These are phyloP conservation scores for Stellera chamaejasme DNA, from an alignment of 345 rosid genomes.

Conservation along the genomic window DNA sequence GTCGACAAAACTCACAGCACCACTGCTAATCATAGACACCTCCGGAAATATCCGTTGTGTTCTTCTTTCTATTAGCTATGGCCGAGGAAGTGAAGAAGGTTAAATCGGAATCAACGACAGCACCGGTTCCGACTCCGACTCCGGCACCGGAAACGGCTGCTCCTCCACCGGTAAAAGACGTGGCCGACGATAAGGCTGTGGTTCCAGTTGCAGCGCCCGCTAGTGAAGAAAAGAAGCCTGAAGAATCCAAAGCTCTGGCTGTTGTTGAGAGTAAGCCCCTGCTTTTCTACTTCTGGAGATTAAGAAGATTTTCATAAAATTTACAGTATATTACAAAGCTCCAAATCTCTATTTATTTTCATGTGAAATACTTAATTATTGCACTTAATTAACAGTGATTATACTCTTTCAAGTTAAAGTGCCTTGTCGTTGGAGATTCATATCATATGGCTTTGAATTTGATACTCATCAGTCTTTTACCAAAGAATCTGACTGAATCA, in stretches of 20 bases:
- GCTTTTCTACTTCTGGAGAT: not conserved
- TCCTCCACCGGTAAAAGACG: constrained; percentile 21
- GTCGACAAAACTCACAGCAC: constrained; percentile 13
- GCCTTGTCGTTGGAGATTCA: too few relatives aligned
- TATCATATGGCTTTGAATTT: too few relatives aligned
- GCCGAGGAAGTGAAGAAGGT: constrained; percentile 43
- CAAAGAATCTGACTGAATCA: too few relatives aligned
- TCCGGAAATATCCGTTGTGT: not conserved
- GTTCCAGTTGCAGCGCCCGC: constrained; percentile 16
- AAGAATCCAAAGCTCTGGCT: constrained; percentile 52
- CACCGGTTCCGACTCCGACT: constrained; percentile 15
- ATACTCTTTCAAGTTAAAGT: too few relatives aligned
- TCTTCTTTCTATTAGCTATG: constrained; percentile 24
- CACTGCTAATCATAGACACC: constrained; percentile 7
- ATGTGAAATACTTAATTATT: too few relatives aligned
- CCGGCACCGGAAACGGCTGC: constrained; percentile 19
- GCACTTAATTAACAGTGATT: too few relatives aligned
- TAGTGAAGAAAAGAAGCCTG: constrained; percentile 21
- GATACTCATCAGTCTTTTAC: too few relatives aligned
- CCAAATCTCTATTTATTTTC: not conserved
- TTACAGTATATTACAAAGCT: too few relatives aligned
- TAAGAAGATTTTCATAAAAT: not conserved
- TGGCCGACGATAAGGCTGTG: constrained; percentile 25
- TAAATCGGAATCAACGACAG: constrained; percentile 23
- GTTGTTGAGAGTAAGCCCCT: constrained; percentile 44